These are phyloP conservation scores for Boletus semigastroideus DNA, from an alignment of 1,284 basidiomycete species.

Conservation along the genomic window DNA sequence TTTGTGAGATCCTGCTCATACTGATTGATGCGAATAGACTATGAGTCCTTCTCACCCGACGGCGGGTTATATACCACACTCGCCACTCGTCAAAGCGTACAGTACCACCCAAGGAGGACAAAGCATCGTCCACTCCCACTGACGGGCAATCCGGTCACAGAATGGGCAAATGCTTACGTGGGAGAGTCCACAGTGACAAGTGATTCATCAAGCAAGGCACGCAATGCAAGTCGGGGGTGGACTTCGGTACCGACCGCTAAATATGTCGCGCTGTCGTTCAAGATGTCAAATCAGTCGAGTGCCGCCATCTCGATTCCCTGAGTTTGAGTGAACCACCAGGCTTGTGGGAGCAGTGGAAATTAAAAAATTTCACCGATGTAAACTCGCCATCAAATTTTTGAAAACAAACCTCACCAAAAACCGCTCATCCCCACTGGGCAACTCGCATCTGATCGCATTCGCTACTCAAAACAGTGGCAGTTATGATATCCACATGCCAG, in stretches of 20 bases:
- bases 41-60: background rate
- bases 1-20: constrained; percentile 37
- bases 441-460: background rate
- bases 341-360: background rate
- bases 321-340: background rate
- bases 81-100: constrained; percentile 27
- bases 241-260: background rate
- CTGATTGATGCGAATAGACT: background rate
- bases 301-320: background rate
- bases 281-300: background rate
- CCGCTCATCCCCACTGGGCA: background rate
- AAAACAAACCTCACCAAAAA: constrained; percentile 9
- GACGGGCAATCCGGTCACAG: constrained; percentile 7
- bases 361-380: background rate
- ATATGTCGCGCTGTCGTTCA: constrained; percentile 4
- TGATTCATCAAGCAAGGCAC: background rate
- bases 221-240: constrained; percentile 20
- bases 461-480: constrained; percentile 1
- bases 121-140: constrained; percentile 16
- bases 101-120: constrained; percentile 16
- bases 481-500: background rate
- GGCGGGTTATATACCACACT: constrained; percentile 26
- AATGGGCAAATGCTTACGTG: background rate
- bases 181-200: too few species aligned
- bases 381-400: background rate